A percentile compares a stretch with the other conserved stretches of the same genome.
Conservation (phyloP, 2,329 filamentous ascomycete species). For the Sporothrix mexicana region DNA sequence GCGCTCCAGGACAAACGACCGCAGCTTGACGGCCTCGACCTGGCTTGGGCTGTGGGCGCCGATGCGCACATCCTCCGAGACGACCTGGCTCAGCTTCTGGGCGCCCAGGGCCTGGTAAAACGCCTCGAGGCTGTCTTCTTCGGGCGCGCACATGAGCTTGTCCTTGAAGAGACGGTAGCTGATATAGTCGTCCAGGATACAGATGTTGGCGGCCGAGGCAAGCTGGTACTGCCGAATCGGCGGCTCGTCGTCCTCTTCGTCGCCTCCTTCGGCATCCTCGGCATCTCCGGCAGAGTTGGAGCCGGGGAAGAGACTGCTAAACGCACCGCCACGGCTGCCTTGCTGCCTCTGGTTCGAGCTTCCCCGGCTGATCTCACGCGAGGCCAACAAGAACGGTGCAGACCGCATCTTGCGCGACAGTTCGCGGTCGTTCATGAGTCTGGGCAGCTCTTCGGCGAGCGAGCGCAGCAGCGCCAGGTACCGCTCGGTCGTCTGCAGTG, state of each 20-base stretch:
- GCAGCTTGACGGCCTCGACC: slow-evolving; percentile 57
- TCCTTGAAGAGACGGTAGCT: slow-evolving; percentile 89
- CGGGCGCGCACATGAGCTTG: slow-evolving; percentile 81
- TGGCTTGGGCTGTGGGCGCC: slow-evolving; percentile 71
- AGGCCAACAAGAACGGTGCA: slow-evolving; percentile 81
- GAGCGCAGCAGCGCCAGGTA: slow-evolving; percentile 84
- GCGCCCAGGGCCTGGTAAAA: slow-evolving; percentile 86
- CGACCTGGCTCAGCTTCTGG: slow-evolving; percentile 73
- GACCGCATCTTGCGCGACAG: slow-evolving; percentile 77
- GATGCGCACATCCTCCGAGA: slow-evolving; percentile 78
- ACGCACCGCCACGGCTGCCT: not conserved
- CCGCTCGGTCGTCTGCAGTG: slow-evolving; percentile 80
- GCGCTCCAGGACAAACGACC: slow-evolving; percentile 84
- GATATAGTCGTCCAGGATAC: slow-evolving; percentile 85
- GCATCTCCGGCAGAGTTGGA: slow-evolving; percentile 46
- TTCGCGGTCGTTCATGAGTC: slow-evolving; percentile 77
- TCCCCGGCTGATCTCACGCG: slow-evolving; percentile 68
- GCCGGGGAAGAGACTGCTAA: slow-evolving; percentile 1
- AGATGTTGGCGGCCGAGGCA: slow-evolving; percentile 71
- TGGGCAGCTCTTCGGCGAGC: slow-evolving; percentile 73
- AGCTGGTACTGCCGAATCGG: slow-evolving; percentile 80
- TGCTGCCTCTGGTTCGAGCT: slow-evolving; percentile 33
- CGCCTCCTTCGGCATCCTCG: slow-evolving; percentile 49
- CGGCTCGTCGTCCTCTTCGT: slow-evolving; percentile 65
- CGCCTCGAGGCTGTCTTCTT: slow-evolving; percentile 83